Percentiles rank a stretch among this genome's conserved stretches.
These are phyloP conservation scores for Pestalotiopsis sp. DNA, from an alignment of 2,329 filamentous ascomycete genomes.

Conservation along the genomic window DNA sequence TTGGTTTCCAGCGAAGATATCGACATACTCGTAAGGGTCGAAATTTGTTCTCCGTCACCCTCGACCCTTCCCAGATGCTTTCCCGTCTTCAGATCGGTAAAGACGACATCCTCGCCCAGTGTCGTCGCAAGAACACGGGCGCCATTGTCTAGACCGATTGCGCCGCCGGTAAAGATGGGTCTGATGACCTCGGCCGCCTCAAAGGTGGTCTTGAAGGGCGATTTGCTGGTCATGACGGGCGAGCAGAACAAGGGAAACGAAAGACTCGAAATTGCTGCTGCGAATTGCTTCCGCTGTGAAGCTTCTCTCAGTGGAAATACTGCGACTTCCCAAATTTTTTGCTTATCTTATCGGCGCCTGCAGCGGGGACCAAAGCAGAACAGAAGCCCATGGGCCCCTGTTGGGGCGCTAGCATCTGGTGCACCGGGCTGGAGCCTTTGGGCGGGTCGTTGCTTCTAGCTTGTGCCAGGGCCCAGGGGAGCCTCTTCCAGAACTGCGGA, in stretches of 20 bases:
- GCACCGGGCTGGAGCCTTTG: too few species aligned
- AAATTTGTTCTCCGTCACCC: slow-evolving; percentile 82
- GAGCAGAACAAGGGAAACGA: slow-evolving; percentile 10
- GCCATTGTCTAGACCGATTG: slow-evolving; percentile 78
- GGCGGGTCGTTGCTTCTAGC: too few species aligned
- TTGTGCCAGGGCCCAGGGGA: too few species aligned
- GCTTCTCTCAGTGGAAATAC: not conserved
- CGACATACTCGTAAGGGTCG: slow-evolving; percentile 65
- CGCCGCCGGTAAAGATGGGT: slow-evolving; percentile 92
- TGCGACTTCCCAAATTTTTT: slow-evolving; percentile 9
- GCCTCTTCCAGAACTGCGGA: too few species aligned
- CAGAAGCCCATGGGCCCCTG: not conserved
- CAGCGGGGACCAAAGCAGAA: not conserved
- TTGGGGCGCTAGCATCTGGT: not conserved
- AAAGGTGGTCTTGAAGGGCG: slow-evolving; percentile 82
- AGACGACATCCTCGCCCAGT: slow-evolving; percentile 86
- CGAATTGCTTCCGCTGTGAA: not conserved
- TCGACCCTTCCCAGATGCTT: slow-evolving; percentile 83
- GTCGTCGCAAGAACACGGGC: slow-evolving; percentile 84
- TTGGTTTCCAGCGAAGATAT: slow-evolving; percentile 2
- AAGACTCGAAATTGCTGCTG: not conserved
- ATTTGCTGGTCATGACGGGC: slow-evolving; percentile 59
- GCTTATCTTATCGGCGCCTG: slow-evolving; percentile 12
- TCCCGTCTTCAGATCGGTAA: slow-evolving; percentile 84
- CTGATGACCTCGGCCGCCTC: slow-evolving; percentile 81